Evolutionary conservation across 2,329 filamentous ascomycete species (phyloP), one percentile per base, ranked within the genome.

Genomic region (Sclerotinia sclerotiorum): DNA sequence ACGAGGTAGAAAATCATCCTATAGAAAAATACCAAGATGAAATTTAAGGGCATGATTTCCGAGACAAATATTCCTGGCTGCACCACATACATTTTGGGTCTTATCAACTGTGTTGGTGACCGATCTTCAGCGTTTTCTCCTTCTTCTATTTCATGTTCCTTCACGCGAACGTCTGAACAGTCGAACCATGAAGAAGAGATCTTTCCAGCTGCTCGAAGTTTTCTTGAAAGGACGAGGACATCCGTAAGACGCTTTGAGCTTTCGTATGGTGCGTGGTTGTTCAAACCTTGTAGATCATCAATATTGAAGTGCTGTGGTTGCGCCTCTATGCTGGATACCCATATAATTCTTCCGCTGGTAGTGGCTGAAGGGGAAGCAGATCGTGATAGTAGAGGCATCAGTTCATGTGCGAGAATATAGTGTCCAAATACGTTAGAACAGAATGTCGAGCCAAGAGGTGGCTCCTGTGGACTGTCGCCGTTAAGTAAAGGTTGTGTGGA

Each of bases 361-460:
- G 68, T 69, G 10, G 73, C 69, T 7, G 73, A 69, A 8, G 73
- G 55, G 4, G 75, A 72, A 35, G 73, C 70, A 24, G 74, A 72
- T 13, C 68, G 72, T 48, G 76, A 77, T 10, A 99, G 84, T 15
- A 97, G 82, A 0, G 92, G 90, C 73, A 90, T 84, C 15, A 98
- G 84, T 76, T 90, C 88, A 78, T 97, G 94, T 21, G 87, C 87
- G 32, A 99, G 87, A 76, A 97, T 81, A 78, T 99, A 98, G 81
- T 99, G 95, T 0, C 95, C 95, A 77, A 99, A 98, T 42, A 97
- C 85, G 77, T 98, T 98, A 62, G 94, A 90, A 77, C 90, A 90
- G 78, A 98, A 99, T 24, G 97, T 88, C 73, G 92, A 85, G 3
- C 93, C 94, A 0, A 99, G 81, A 6, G 82, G 80, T 0, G 90